phyloP scores from a whole-genome alignment of 371 early-diverging fungal species.

The Mortierella polycephala region DNA sequence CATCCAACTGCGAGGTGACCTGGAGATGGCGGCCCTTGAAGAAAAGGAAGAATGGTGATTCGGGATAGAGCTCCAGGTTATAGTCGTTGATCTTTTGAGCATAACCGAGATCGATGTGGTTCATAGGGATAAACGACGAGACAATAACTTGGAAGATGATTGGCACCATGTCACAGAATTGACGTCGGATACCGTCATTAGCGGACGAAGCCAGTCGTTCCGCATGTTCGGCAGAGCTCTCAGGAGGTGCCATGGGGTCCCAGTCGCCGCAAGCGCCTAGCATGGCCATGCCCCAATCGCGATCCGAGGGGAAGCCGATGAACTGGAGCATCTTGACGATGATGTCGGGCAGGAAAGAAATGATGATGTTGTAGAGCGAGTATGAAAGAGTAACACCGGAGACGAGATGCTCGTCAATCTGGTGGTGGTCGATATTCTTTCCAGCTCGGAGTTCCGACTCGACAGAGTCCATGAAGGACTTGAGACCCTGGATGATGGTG shows the following conservation, averaged over 20 bases:
- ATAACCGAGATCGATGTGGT: slow-evolving; percentile 46
- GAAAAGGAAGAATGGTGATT: slow-evolving; percentile 42
- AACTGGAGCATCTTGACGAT: slow-evolving; percentile 53
- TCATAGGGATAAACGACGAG: slow-evolving; percentile 51
- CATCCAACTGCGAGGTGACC: slow-evolving; percentile 39
- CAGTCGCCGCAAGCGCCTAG: slow-evolving; percentile 50
- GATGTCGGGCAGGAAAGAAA: slow-evolving; percentile 46
- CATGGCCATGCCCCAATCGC: slow-evolving; percentile 55
- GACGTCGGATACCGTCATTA: slow-evolving; percentile 49
- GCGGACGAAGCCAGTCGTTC: slow-evolving; percentile 51
- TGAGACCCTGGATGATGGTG: slow-evolving; percentile 52
- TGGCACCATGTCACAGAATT: slow-evolving; percentile 55
- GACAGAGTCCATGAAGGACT: slow-evolving; percentile 50
- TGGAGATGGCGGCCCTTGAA: slow-evolving; percentile 53
- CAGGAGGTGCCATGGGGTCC: slow-evolving; percentile 47
- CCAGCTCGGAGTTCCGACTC: slow-evolving; percentile 46
- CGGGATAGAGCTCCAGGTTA: slow-evolving; percentile 44
- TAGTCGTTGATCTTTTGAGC: slow-evolving; percentile 54
- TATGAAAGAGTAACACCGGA: slow-evolving; percentile 51
- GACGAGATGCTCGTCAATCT: slow-evolving; percentile 51
- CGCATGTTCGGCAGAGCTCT: slow-evolving; percentile 24
- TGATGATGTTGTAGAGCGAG: slow-evolving; percentile 53
- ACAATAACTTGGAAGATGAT: slow-evolving; percentile 52
- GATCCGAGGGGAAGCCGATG: slow-evolving; percentile 52
- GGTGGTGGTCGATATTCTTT: slow-evolving; percentile 47